A percentile compares a stretch with the other conserved stretches of the same genome.
Conservation (phyloP, 1,284 basidiomycete species). For the Leccinum subspadiceum region DNA sequence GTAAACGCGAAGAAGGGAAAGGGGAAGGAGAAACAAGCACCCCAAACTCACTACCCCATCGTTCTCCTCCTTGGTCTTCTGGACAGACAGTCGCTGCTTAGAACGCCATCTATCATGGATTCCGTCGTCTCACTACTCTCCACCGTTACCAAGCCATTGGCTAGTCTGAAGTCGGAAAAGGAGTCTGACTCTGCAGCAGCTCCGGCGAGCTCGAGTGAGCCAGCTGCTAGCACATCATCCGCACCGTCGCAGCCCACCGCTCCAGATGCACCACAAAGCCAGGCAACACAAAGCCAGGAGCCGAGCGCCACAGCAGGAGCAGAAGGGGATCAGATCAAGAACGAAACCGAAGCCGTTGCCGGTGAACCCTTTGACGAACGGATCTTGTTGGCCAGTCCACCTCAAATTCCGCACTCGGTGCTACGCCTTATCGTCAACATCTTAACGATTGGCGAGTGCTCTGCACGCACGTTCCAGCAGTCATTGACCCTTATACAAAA, state of each 20-base stretch:
- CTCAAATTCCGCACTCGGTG: slow-evolving; percentile 78
- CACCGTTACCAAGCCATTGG: slow-evolving; percentile 80
- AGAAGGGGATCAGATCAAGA: slow-evolving; percentile 32
- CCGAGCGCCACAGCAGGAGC: slow-evolving; percentile 5
- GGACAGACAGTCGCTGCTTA: slow-evolving; percentile 80
- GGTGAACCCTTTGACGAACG: slow-evolving; percentile 56
- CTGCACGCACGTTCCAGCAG: slow-evolving; percentile 90
- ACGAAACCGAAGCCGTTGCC: slow-evolving; percentile 24
- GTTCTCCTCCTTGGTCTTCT: slow-evolving; percentile 84
- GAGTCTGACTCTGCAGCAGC: slow-evolving; percentile 28
- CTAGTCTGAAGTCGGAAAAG: slow-evolving; percentile 56
- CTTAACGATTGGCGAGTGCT: slow-evolving; percentile 91
- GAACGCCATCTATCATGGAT: slow-evolving; percentile 88
- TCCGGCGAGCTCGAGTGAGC: slow-evolving; percentile 19
- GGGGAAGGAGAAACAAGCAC: slow-evolving; percentile 82
- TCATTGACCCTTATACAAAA: slow-evolving; percentile 89
- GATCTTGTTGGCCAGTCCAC: slow-evolving; percentile 60
- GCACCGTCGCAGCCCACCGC: slow-evolving; percentile 9
- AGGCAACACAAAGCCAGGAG: slow-evolving; percentile 19
- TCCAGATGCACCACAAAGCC: slow-evolving; percentile 11
- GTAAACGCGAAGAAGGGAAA: slow-evolving; percentile 80
- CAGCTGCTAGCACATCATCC: slow-evolving; percentile 10
- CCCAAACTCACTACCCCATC: slow-evolving; percentile 87
- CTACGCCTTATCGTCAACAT: slow-evolving; percentile 92
- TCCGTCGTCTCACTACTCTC: slow-evolving; percentile 84